Evolutionary conservation across 2,329 filamentous ascomycete species (phyloP), one percentile per base, ranked within the genome.

Genomic region (Fonsecaea pedrosoi): DNA sequence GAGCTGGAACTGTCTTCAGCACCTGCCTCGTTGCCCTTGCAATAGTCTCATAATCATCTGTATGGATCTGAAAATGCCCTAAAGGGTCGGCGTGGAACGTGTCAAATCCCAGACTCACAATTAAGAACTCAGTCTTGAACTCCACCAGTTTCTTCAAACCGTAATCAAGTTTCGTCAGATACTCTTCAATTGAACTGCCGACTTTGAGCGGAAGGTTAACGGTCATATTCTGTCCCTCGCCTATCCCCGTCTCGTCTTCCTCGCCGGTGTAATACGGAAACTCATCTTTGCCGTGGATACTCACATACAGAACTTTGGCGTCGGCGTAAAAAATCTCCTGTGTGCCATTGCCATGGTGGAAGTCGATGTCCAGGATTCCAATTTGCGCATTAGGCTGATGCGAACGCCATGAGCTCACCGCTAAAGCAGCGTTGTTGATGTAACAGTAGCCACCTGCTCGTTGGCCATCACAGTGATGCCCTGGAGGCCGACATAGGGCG

Each of bases 221-320:
- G 60, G 70, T 73, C 54, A 50, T 69, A 30, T 66, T 68, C 32
- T 60, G n/a, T 8, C 64, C 70, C 5, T 55, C 65, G n/a, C 59
- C 65, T 5, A 48, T 50, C 10, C 67, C 69, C 18, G 48, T 61
- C 60, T 73, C 71, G 15, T 65, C 61, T 21, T 62, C 68, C 1
- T 58, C 65, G 48, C 71, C 71, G 4, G 71, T 73, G 62, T 73
- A 73, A 54, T 73, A 78, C 1, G 76, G 76, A 64, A 74, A 78
- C 58, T 78, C 75, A 59, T 77, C 73, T 59, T 75, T 65, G 13
- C 76, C 76, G 67, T 78, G 77, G 40, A 78, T 74, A 61, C 72
- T 75, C 38, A 76, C 70, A 58, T 78, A 78, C 15, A 76, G 54
- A 12, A 77, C 75, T 9, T 70, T 69, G 2, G 71, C 55, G 35